A percentile compares a stretch with the other conserved stretches of the same genome.
These are phyloP conservation scores for Knufia petricola DNA, from an alignment of 2,329 filamentous ascomycete species.

Conservation along the genomic window DNA sequence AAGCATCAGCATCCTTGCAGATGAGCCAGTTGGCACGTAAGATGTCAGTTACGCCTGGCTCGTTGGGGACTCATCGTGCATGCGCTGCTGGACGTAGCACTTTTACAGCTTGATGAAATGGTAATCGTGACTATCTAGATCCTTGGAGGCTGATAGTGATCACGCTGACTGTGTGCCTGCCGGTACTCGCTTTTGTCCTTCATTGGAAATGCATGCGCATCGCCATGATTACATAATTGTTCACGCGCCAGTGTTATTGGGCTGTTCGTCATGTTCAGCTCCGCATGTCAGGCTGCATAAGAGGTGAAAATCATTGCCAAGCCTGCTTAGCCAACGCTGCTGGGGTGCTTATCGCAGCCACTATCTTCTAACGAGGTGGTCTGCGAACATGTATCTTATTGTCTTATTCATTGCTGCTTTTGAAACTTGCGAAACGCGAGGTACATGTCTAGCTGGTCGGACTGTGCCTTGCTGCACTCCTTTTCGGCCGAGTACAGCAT, in stretches of 20 bases:
- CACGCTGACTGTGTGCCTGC: neutral
- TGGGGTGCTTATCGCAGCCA: too few species aligned
- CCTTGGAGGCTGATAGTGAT: neutral
- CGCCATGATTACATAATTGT: neutral
- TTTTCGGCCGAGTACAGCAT: too few species aligned
- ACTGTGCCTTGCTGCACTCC: too few species aligned
- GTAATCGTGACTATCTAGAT: neutral
- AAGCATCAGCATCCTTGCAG: constrained; percentile 66
- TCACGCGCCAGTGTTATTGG: neutral
- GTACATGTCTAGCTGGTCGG: too few species aligned
- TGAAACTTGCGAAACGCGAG: too few species aligned
- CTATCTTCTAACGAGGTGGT: too few species aligned
- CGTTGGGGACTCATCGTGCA: neutral
- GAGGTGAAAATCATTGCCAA: neutral
- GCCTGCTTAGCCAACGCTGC: neutral
- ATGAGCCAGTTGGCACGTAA: neutral
- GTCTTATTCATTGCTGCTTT: too few species aligned
- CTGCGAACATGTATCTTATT: too few species aligned
- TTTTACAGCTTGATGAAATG: neutral
- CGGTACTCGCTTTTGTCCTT: neutral
- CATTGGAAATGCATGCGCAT: neutral
- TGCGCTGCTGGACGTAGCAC: neutral
- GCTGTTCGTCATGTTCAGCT: neutral
- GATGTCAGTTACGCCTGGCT: neutral
- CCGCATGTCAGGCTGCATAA: neutral